phyloP scores from a whole-genome alignment of 2,329 filamentous ascomycete genomes.

The Colletotrichum sp. region DNA sequence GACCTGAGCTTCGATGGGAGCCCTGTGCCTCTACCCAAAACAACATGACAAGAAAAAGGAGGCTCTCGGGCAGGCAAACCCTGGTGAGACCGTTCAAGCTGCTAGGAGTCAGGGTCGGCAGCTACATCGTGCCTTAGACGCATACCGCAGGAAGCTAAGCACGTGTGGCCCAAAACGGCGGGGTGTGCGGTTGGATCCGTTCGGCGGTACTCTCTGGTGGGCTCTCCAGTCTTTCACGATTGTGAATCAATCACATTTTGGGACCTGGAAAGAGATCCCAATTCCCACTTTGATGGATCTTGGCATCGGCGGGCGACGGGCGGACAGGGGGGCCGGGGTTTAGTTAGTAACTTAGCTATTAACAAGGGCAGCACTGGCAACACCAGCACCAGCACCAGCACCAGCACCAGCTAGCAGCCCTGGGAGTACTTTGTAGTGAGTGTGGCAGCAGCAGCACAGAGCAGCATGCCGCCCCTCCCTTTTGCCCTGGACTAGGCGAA shows the following conservation, averaged over 20 bases:
- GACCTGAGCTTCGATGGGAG: neutral
- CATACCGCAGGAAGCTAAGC: neutral
- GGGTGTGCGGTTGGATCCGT: constrained; percentile 16
- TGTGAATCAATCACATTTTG: neutral
- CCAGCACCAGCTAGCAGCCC: neutral
- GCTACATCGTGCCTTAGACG: neutral
- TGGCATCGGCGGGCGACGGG: constrained; percentile 10
- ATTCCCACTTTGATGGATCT: neutral
- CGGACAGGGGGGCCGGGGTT: neutral
- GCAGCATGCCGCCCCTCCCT: neutral
- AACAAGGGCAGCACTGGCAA: neutral
- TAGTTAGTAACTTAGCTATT: neutral
- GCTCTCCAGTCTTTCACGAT: neutral
- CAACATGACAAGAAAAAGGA: neutral
- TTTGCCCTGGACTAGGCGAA: neutral
- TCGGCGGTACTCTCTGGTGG: neutral
- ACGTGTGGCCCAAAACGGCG: constrained; percentile 3
- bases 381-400: too few species aligned
- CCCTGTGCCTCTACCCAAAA: neutral
- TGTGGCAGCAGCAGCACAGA: neutral
- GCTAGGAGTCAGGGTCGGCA: neutral
- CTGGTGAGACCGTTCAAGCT: neutral
- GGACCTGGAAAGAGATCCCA: neutral
- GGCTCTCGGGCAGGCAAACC: neutral
- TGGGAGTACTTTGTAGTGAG: neutral